Base-by-base conservation (phyloP, 257 asterid genomes). In the Euphrasia confusa region DNA sequence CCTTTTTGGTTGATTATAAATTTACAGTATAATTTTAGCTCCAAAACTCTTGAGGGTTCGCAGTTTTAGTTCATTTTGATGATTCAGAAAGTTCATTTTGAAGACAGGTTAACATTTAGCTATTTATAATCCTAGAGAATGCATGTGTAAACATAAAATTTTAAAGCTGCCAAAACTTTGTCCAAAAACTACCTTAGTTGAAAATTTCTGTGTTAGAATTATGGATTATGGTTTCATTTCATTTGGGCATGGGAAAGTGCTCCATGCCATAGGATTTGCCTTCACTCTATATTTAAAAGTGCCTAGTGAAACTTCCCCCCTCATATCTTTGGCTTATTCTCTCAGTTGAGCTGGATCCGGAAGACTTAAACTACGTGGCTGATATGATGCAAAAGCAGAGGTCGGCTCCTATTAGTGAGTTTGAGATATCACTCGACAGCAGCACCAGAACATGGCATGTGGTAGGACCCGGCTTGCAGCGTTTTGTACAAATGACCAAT, bases 401-500 rank as follows among this genome's bases (percentile, higher is more conserved):
- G 12, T 70, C 84, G 64, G 77, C 91, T 70, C 96, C 95, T 26
- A 85, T 93, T 70, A 77, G 48, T 17, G 99, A 89, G 76, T 93
- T 85, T 70, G 87, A 89, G 60, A 87, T 89, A 71, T 68, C 94
- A 60, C 85, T 71, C 2, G 96, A 82, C 58, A 70, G 68, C 66
- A 52, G 74, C 69, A 74, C 80, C 61, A 71, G 67, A 12, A 71
- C 87, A 39, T 93, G 96, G 96, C 76, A 78, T 64, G 99, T 93
- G 18, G 83, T 48, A 3, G 99, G 97, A 75, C 72, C 78, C 1
- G 97, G 99, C 48, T 76, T 93, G 87, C 83, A 86, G 58, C 96
- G 99, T 58, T 93, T 93, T 65, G 85, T 89, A 71, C 99, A 89
- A 74, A 93, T 89, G 99, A 93, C 99, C 75, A 89, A 93, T 77